A percentile compares a stretch with the other conserved stretches of the same genome.
phyloP scores from a whole-genome alignment of 176 grass and related monocot species.

The Eleusine indica region DNA sequence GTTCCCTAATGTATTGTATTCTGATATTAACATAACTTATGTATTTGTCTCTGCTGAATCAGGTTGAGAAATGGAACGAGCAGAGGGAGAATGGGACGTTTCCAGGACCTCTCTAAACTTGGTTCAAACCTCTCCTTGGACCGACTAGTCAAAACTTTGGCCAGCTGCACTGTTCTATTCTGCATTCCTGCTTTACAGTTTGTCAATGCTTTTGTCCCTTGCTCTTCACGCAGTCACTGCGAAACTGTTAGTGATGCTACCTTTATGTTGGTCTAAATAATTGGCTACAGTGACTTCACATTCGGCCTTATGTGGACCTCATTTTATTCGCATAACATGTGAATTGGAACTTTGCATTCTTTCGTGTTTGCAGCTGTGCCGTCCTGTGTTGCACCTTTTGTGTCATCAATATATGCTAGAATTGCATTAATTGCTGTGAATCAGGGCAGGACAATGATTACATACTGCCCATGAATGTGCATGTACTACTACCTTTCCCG shows the following conservation, averaged over 20 bases:
- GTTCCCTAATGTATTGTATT: neutral
- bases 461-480: slow-evolving; percentile 40
- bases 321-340: slow-evolving; percentile 36
- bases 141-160: slow-evolving; percentile 33
- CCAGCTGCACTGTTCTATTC: slow-evolving; percentile 36
- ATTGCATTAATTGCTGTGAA: slow-evolving; percentile 32
- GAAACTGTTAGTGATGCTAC: slow-evolving; percentile 47
- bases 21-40: neutral
- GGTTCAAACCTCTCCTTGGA: slow-evolving; percentile 18
- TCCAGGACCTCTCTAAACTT: slow-evolving; percentile 64
- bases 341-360: slow-evolving; percentile 37
- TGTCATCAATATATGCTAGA: slow-evolving; percentile 44
- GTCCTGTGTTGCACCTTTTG: slow-evolving; percentile 28
- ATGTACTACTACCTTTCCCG: neutral
- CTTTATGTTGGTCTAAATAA: slow-evolving; percentile 45
- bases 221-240: slow-evolving; percentile 39
- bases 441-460: slow-evolving; percentile 46
- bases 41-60: neutral
- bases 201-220: slow-evolving; percentile 40
- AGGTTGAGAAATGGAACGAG: slow-evolving; percentile 74
- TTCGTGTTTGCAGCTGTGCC: slow-evolving; percentile 35
- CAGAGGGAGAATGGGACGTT: slow-evolving; percentile 72
- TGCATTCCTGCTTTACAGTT: slow-evolving; percentile 36
- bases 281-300: slow-evolving; percentile 44
- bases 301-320: slow-evolving; percentile 26